Evolutionary conservation across 139 green algal genomes (phyloP).

Genomic region (Chlorella sp.): DNA sequence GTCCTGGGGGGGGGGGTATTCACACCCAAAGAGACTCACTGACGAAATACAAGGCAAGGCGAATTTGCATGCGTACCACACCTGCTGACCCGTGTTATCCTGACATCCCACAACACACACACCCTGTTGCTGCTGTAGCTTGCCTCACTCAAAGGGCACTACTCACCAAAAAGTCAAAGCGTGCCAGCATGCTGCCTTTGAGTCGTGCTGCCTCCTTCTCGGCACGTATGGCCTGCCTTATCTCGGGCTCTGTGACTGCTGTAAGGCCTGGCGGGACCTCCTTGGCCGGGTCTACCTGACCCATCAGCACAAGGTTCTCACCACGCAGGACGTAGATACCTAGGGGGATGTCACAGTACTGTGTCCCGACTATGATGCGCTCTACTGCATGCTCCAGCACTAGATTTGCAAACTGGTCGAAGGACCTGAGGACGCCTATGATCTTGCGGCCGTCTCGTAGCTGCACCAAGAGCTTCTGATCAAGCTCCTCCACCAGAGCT

Average conservation of each 20-base stretch:
- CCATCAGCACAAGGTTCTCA: conserved; percentile 88
- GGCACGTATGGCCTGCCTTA: conserved; percentile 48
- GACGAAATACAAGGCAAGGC: too few relatives aligned
- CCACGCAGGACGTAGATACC: conserved; percentile 71
- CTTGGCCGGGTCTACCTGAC: conserved; percentile 56
- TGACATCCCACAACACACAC: too few relatives aligned
- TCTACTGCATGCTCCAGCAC: conserved; percentile 66
- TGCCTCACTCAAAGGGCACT: too few relatives aligned
- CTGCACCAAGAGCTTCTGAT: conserved; percentile 57
- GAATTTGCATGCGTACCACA: too few relatives aligned
- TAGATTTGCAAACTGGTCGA: conserved; percentile 81
- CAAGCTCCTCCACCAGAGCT: conserved; percentile 62
- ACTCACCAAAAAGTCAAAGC: too few relatives aligned
- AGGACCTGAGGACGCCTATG: conserved; percentile 52
- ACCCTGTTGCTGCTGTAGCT: too few relatives aligned
- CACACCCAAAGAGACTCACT: too few relatives aligned
- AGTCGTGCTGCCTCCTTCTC: conserved; percentile 70
- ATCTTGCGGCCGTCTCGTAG: conserved; percentile 61
- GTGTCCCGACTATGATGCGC: conserved; percentile 69
- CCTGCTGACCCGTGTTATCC: too few relatives aligned
- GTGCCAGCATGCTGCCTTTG: too few relatives aligned
- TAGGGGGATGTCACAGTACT: conserved; percentile 69
- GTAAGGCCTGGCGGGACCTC: conserved; percentile 51
- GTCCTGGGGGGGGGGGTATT: too few relatives aligned
- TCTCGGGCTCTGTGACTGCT: conserved; percentile 40